phyloP scores from a whole-genome alignment of 345 rosid genomes.

The Euclidium syriacum region DNA sequence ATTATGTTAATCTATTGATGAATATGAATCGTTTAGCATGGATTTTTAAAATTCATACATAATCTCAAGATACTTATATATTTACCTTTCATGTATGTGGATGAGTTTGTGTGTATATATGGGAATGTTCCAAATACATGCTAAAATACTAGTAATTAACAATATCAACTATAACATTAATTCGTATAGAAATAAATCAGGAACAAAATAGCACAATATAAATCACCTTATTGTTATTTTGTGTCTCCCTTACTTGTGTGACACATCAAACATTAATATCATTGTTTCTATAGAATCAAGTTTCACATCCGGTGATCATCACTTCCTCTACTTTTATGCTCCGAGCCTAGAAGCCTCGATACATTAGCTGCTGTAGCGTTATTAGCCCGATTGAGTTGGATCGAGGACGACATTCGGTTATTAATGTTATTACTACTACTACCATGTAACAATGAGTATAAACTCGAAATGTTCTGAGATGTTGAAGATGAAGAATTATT shows the following conservation, averaged over 20 bases:
- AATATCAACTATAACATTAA: neutral
- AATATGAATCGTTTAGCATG: neutral
- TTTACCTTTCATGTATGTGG: neutral
- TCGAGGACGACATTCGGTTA: constrained; percentile 14
- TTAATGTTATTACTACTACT: neutral
- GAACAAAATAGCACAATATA: neutral
- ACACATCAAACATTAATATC: constrained; percentile 15
- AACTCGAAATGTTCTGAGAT: constrained; percentile 25
- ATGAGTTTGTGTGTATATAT: neutral
- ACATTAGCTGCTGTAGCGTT: neutral
- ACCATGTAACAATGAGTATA: constrained; percentile 33
- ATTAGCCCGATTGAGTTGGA: constrained; percentile 16
- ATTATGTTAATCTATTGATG: neutral
- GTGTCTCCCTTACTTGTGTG: constrained; percentile 6
- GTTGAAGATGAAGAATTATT: constrained; percentile 30
- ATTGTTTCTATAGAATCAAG: constrained; percentile 3
- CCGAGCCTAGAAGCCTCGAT: constrained; percentile 2
- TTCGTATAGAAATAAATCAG: neutral
- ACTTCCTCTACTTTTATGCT: constrained; percentile 17
- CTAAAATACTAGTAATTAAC: neutral
- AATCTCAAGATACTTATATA: neutral
- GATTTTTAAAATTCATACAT: neutral
- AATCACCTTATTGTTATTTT: neutral
- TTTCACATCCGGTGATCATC: constrained; percentile 10
- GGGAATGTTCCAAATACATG: neutral